A percentile compares a stretch with the other conserved stretches of the same genome.
phyloP scores from a whole-genome alignment of 352 stramenopile genomes.

The Pythium vanterpoolii region DNA sequence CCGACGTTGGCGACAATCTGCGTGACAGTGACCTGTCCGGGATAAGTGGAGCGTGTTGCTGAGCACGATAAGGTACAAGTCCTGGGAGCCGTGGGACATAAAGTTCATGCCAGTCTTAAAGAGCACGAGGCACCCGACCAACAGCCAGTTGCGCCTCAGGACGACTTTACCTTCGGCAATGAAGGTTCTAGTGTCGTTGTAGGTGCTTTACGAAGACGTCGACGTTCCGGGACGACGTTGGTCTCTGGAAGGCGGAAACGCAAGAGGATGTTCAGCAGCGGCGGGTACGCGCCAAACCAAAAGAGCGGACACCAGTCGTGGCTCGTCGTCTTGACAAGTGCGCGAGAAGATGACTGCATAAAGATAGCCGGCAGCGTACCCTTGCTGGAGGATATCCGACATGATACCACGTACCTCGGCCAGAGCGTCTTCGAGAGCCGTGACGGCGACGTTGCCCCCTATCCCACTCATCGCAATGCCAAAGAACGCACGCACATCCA shows the following conservation, averaged over 20 bases:
- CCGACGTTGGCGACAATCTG: constrained; percentile 51
- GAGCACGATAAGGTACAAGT: constrained; percentile 57
- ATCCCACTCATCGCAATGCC: constrained; percentile 31
- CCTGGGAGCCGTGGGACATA: constrained; percentile 42
- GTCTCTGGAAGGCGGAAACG: constrained; percentile 32
- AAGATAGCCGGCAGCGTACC: constrained; percentile 44
- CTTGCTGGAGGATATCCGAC: constrained; percentile 47
- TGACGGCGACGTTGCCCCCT: constrained; percentile 39
- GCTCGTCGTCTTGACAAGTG: constrained; percentile 35
- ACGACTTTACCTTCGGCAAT: constrained; percentile 39
- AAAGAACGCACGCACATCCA: constrained; percentile 1
- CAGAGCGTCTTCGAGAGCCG: constrained; percentile 36
- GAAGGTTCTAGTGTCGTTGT: constrained; percentile 31
- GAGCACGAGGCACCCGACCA: constrained; percentile 39
- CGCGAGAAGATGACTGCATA: constrained; percentile 34
- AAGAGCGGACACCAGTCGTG: constrained; percentile 30
- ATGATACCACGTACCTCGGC: constrained; percentile 34
- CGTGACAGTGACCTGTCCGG: constrained; percentile 50
- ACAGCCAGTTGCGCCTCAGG: constrained; percentile 40
- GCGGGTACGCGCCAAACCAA: constrained; percentile 43
- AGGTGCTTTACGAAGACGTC: constrained; percentile 21
- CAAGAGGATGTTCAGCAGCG: constrained; percentile 43
- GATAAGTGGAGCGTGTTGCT: constrained; percentile 44
- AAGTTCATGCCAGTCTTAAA: constrained; percentile 53
- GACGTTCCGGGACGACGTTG: constrained; percentile 3